Percentiles rank a stretch among this genome's conserved stretches.
Evolutionary conservation across 345 rosid genomes (phyloP).

Genomic region (Dipteronia dyeriana): DNA sequence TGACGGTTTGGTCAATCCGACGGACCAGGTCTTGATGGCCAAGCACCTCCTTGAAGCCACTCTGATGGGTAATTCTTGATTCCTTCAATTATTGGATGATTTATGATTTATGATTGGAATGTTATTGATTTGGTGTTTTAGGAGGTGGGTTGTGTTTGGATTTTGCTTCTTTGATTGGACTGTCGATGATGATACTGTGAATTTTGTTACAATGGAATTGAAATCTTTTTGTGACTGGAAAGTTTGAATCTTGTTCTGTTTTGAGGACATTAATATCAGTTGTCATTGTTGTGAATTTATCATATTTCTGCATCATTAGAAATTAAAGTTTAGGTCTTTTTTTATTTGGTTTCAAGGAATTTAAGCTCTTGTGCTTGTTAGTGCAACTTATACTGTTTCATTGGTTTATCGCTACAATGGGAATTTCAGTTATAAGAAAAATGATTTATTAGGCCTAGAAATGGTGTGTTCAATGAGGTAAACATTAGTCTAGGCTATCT

Average conservation of each 20-base stretch:
- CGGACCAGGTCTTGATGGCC: slow-evolving; percentile 88
- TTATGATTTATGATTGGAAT: slow-evolving; percentile 2
- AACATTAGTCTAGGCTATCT: neutral
- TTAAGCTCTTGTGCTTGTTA: neutral
- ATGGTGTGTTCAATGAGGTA: neutral
- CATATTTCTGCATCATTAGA: neutral
- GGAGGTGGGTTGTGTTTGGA: neutral
- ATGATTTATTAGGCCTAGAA: neutral
- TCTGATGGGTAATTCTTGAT: slow-evolving; percentile 69
- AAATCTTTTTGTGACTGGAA: neutral
- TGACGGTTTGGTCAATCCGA: slow-evolving; percentile 58
- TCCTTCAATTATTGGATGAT: neutral
- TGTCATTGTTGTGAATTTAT: neutral
- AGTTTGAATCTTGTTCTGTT: neutral
- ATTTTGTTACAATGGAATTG: neutral
- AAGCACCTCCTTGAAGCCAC: slow-evolving; percentile 80
- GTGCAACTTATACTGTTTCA: neutral
- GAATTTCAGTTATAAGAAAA: neutral
- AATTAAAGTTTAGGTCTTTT: too few relatives aligned
- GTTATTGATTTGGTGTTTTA: slow-evolving; percentile 9
- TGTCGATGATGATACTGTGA: neutral
- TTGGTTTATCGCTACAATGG: neutral
- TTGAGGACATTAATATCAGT: neutral
- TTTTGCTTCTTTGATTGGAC: neutral
- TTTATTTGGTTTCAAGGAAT: too few relatives aligned